Evolutionary conservation across 495 filamentous ascomycete species (phyloP).

Genomic region (Margaritispora aquatica): DNA sequence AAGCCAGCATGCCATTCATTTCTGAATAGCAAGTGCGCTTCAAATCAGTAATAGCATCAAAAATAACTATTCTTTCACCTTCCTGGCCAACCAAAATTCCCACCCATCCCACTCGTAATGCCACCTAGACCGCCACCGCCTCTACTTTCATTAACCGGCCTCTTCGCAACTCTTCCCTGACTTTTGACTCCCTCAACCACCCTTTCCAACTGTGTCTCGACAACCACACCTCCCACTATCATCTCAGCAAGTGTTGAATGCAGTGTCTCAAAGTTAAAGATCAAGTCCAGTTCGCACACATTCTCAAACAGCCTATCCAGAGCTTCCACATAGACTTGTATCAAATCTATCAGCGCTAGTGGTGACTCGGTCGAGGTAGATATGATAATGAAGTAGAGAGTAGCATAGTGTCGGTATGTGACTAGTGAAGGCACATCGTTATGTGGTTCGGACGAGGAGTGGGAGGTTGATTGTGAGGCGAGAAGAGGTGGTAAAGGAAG

Average conservation of each 20-base stretch:
- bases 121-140: constrained; percentile 30
- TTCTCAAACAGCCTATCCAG: constrained; percentile 95
- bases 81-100: constrained; percentile 53
- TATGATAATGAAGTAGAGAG: constrained; percentile 97
- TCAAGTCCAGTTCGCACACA: constrained; percentile 95
- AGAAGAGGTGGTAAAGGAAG: constrained; percentile 59
- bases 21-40: too few relatives aligned
- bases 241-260: constrained; percentile 90
- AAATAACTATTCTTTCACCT: too few relatives aligned
- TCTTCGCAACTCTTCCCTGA: constrained; percentile 73
- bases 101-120: constrained; percentile 45
- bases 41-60: too few relatives aligned
- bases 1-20: too few relatives aligned
- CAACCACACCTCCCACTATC: constrained; percentile 92
- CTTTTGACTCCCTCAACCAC: constrained; percentile 79
- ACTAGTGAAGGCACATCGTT: constrained; percentile 91
- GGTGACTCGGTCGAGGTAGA: constrained; percentile 96
- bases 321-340: constrained; percentile 96
- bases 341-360: constrained; percentile 89
- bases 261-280: constrained; percentile 97
- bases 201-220: constrained; percentile 84
- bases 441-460: constrained; percentile 54
- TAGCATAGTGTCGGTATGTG: constrained; percentile 97
- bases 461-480: constrained; percentile 37
- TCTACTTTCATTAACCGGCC: constrained; percentile 49